These are phyloP conservation scores for Nannochloropsis gaditana DNA, from an alignment of 108 stramenopile species.

Conservation along the genomic window DNA sequence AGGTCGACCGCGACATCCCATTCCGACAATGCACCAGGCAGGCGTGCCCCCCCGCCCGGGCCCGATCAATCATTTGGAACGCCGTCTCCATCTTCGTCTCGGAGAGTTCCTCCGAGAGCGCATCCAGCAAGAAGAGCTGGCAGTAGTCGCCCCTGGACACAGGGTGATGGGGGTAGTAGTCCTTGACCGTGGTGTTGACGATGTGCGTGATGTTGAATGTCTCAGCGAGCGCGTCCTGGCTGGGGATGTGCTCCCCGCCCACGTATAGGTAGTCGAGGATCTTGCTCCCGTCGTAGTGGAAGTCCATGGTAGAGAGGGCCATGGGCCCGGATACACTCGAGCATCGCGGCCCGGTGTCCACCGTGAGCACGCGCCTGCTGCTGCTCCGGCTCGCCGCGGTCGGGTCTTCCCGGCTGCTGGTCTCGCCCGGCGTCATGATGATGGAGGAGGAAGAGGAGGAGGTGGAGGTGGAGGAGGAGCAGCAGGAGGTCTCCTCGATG, in stretches of 20 bases:
- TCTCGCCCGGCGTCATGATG: not conserved
- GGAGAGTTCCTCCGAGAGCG: not conserved
- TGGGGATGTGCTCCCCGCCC: conserved; percentile 9
- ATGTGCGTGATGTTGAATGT: not conserved
- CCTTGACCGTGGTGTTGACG: not conserved
- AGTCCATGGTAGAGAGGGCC: not conserved
- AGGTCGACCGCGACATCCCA: not conserved
- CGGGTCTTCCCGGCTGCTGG: not conserved
- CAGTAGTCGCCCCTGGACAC: not conserved
- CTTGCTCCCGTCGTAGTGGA: conserved; percentile 1
- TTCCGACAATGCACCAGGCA: conserved; percentile 15
- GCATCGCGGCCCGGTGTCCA: not conserved
- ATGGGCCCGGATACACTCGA: not conserved
- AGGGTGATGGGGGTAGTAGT: conserved; percentile 8
- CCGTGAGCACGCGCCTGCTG: not conserved
- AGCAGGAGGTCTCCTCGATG: not conserved
- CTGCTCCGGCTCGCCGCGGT: not conserved
- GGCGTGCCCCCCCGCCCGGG: not conserved
- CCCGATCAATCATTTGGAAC: not conserved
- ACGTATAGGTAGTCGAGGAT: not conserved
- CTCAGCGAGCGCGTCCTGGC: not conserved
- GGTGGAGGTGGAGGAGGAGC: not conserved
- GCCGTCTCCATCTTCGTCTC: not conserved
- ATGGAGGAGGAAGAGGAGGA: not conserved
- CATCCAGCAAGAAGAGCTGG: not conserved